Base-by-base conservation (phyloP, 1,284 basidiomycete species). In the Ganoderma boninense region DNA sequence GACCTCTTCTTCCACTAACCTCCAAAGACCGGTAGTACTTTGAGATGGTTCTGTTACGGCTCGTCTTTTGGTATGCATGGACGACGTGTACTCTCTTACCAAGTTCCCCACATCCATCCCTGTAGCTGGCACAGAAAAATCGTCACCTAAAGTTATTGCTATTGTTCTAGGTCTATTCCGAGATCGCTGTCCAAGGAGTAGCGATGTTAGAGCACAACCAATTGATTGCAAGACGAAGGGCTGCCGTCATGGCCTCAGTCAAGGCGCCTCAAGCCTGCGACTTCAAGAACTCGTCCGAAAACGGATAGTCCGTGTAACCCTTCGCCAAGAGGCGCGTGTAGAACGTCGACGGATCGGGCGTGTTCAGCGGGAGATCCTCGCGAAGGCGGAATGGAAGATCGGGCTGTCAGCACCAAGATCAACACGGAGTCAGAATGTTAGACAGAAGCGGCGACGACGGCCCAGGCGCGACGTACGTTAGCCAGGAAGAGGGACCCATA, bases 401-500 rank as follows among this genome's bases (percentile, higher is more conserved):
- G 11, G 42, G 42, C 42, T 43, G 16, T 13, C 0, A 13, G 42
- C 16, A 18, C 11, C 1, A 43, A 18, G 14, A 43, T 10, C 35
- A 43, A 43, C 42, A 18, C 11, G 26, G 26, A 29, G 16, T 43
- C 42, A 43, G 23, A 14, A 26, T 16, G 20, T 5, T 26, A 26
- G 1, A 29, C 2, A 29, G 26, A 29, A 29, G 2, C 26, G 2
- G 26, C 26, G 26, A 29, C 26, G 1, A 29, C 26, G 26, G 26
- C 26, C 26, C 1, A 29, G 8, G 54, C 18, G 38, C 10, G 42
- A 69, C 68, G 23, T 68, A 84, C 80, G 69, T 85, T 84, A 1
- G 82, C 77, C 63, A 87, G 85, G 73, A 85, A 89, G 69, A 75
- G 76, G 16, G 86, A 77, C 2, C 86, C 88, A 71, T 86, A 84